phyloP scores from a whole-genome alignment of 2,329 filamentous ascomycete species.

The Botrytis deweyae region DNA sequence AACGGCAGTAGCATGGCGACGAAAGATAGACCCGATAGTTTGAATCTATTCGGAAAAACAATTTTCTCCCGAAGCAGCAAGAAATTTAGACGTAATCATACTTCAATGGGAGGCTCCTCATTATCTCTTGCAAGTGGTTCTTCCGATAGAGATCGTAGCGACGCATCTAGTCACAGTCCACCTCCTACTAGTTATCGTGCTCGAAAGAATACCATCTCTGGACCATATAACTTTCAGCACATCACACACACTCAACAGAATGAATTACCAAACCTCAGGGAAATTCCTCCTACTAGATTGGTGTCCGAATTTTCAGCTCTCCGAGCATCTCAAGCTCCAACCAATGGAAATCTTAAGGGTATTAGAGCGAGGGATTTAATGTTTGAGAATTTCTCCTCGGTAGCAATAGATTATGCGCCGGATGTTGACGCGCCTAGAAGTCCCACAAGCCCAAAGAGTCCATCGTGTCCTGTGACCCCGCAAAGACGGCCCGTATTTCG shows the following conservation, averaged over 20 bases:
- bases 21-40: conserved; percentile 55
- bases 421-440: conserved; percentile 23
- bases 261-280: conserved; percentile 45
- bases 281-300: conserved; percentile 45
- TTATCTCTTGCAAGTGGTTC: conserved; percentile 24
- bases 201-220: conserved; percentile 49
- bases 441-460: conserved; percentile 22
- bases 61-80: conserved; percentile 55
- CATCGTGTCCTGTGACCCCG: conserved; percentile 28
- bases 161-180: conserved; percentile 7
- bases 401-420: conserved; percentile 38
- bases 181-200: conserved; percentile 12
- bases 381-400: conserved; percentile 51
- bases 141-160: conserved; percentile 24
- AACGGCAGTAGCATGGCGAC: conserved; percentile 52
- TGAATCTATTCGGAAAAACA: conserved; percentile 54
- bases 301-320: conserved; percentile 47
- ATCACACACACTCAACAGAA: conserved; percentile 58
- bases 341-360: conserved; percentile 41
- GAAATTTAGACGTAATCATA: conserved; percentile 51
- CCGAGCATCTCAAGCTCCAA: conserved; percentile 42
- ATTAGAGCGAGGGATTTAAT: conserved; percentile 46
- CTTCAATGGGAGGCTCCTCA: conserved; percentile 22
- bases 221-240: conserved; percentile 67
- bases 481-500: conserved; percentile 22